A percentile compares a stretch with the other conserved stretches of the same genome.
Evolutionary conservation across 1,284 basidiomycete genomes (phyloP).

Genomic region (Pyrrhoderma noxium): DNA sequence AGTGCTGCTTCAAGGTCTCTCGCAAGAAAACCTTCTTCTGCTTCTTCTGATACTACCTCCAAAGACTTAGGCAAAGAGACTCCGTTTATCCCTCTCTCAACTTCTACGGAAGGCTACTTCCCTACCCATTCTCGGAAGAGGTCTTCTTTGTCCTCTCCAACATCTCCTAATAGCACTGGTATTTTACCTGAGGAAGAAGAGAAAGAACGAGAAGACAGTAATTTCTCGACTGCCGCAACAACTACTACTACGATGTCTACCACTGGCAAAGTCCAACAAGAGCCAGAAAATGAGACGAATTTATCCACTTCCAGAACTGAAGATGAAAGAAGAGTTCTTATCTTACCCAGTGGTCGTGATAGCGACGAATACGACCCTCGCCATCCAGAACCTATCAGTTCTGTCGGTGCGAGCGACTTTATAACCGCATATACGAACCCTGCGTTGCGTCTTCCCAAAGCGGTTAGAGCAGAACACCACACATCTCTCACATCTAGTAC

Average conservation of each 20-base stretch:
- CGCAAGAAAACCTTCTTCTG: too few relatives aligned
- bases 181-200: neutral
- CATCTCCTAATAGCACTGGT: neutral
- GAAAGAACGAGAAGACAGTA: neutral
- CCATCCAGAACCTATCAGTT: constrained; percentile 26
- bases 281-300: neutral
- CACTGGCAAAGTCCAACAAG: neutral
- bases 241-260: neutral
- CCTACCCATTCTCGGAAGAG: neutral
- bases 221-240: too few relatives aligned
- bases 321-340: constrained; percentile 5
- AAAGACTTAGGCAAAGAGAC: neutral
- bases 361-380: constrained; percentile 22
- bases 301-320: neutral
- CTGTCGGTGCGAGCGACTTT: constrained; percentile 27
- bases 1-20: neutral
- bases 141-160: neutral
- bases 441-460: constrained; percentile 9
- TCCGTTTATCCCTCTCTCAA: neutral
- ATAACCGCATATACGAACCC: constrained; percentile 16
- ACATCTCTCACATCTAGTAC: neutral
- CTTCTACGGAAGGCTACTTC: neutral
- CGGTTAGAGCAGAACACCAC: constrained; percentile 10
- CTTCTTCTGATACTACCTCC: neutral
- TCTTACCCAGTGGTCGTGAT: constrained; percentile 14